Percentiles rank a stretch among this genome's conserved stretches.
Evolutionary conservation across 768 basidiomycete species (phyloP).

Genomic region (Auricularia heimuer): DNA sequence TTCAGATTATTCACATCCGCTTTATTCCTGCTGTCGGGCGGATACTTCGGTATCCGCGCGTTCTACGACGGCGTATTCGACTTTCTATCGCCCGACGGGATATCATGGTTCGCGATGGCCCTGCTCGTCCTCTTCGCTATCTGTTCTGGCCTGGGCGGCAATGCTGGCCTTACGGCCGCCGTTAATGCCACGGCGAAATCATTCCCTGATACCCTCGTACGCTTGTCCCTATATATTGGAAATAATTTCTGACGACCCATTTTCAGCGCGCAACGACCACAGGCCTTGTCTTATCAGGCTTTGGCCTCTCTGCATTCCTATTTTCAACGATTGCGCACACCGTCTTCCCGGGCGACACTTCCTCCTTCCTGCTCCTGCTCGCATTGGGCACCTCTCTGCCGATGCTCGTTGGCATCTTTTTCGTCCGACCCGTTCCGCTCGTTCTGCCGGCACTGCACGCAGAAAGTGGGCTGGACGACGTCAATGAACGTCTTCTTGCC

Average conservation of each 20-base stretch:
- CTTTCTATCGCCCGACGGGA: neutral
- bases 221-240: slow-evolving; percentile 13
- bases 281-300: slow-evolving; percentile 74
- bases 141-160: slow-evolving; percentile 70
- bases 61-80: slow-evolving; percentile 48
- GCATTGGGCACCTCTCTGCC: slow-evolving; percentile 69
- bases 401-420: slow-evolving; percentile 68
- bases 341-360: slow-evolving; percentile 68
- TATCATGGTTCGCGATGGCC: slow-evolving; percentile 32
- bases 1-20: slow-evolving; percentile 46
- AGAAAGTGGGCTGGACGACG: slow-evolving; percentile 6
- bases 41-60: slow-evolving; percentile 65
- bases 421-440: slow-evolving; percentile 61
- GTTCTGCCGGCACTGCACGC: slow-evolving; percentile 10
- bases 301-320: slow-evolving; percentile 84
- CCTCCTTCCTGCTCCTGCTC: slow-evolving; percentile 64
- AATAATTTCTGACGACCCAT: no score
- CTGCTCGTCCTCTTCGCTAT: slow-evolving; percentile 54
- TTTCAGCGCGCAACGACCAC: slow-evolving; percentile 63
- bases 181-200: slow-evolving; percentile 79
- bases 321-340: slow-evolving; percentile 70
- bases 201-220: slow-evolving; percentile 60
- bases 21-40: slow-evolving; percentile 49
- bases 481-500: slow-evolving; percentile 4
- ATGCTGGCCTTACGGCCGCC: slow-evolving; percentile 56